These are phyloP conservation scores for Leccinum boreale DNA, from an alignment of 768 basidiomycete genomes.

Conservation along the genomic window DNA sequence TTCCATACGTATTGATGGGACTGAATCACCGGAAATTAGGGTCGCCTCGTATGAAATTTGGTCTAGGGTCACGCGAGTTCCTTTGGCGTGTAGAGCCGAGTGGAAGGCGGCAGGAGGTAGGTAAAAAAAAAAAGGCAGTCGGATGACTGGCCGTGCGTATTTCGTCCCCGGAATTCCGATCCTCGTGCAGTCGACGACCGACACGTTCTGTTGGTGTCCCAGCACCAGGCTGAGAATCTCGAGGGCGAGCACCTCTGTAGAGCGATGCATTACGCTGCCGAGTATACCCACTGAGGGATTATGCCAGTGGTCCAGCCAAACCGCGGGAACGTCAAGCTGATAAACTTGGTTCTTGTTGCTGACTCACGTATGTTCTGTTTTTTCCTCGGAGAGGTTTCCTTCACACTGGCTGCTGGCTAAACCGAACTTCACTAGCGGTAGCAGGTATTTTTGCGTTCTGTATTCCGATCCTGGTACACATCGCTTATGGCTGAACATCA, in stretches of 20 bases:
- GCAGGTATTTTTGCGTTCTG: slow-evolving; percentile 6
- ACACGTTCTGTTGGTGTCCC: neutral
- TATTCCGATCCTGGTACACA: neutral
- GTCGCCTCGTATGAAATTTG: slow-evolving; percentile 17
- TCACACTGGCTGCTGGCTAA: neutral
- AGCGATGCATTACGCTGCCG: slow-evolving; percentile 9
- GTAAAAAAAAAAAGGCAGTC: neutral
- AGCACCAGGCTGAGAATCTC: slow-evolving; percentile 8
- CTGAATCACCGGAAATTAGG: slow-evolving; percentile 23
- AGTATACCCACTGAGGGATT: slow-evolving; percentile 2
- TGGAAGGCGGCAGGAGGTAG: slow-evolving; percentile 2
- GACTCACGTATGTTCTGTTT: slow-evolving; percentile 1
- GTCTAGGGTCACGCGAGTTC: slow-evolving; percentile 19
- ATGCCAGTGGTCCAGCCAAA: slow-evolving; percentile 4
- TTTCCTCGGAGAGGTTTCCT: neutral
- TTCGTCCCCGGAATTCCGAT: neutral
- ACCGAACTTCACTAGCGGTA: slow-evolving; percentile 5
- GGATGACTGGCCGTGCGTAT: slow-evolving; percentile 13
- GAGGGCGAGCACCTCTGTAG: slow-evolving; percentile 1
- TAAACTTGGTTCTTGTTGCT: slow-evolving; percentile 1
- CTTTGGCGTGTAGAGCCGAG: slow-evolving; percentile 6
- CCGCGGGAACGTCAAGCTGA: slow-evolving; percentile 22
- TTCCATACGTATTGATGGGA: slow-evolving; percentile 3
- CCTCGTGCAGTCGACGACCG: neutral
- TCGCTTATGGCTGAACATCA: neutral